Evolutionary conservation across 192 early-diverging fungal species (phyloP).

Genomic region (Rhizoclosmatium sp.): DNA sequence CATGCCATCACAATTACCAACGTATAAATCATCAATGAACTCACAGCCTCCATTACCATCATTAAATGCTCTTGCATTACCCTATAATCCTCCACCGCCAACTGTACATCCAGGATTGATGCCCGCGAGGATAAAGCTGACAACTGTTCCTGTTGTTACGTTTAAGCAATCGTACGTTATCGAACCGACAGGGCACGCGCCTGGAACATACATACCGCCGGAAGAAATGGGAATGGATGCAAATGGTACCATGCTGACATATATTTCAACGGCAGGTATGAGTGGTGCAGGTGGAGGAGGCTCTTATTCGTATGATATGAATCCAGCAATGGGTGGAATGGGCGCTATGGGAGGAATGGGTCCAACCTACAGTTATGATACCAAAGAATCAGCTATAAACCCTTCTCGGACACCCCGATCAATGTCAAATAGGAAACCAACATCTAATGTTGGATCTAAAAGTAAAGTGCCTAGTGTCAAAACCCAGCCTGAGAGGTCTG

Average conservation of each 20-base stretch:
- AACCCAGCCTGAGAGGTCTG: background rate
- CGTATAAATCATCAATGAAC: background rate
- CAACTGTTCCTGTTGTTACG: constrained; percentile 28
- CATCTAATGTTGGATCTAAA: background rate
- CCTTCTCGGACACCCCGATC: background rate
- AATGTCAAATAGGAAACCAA: background rate
- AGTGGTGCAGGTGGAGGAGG: background rate
- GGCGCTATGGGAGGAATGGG: background rate
- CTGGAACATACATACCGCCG: constrained; percentile 32
- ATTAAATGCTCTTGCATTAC: background rate
- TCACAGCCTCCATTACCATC: constrained; percentile 18
- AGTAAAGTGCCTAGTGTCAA: background rate
- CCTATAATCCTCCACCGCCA: background rate
- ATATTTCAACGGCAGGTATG: constrained; percentile 10
- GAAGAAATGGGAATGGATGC: constrained; percentile 21
- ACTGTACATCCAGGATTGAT: constrained; percentile 22
- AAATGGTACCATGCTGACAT: constrained; percentile 12
- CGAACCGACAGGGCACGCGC: constrained; percentile 31
- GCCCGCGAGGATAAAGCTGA: constrained; percentile 24
- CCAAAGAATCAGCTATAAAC: background rate
- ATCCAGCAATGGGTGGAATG: background rate
- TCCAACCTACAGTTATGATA: background rate
- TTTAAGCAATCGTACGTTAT: constrained; percentile 32
- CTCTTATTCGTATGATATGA: background rate
- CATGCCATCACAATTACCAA: background rate